A percentile compares a stretch with the other conserved stretches of the same genome.
Conservation (phyloP, 2,329 filamentous ascomycete species). For the Aureobasidium pullulans region DNA sequence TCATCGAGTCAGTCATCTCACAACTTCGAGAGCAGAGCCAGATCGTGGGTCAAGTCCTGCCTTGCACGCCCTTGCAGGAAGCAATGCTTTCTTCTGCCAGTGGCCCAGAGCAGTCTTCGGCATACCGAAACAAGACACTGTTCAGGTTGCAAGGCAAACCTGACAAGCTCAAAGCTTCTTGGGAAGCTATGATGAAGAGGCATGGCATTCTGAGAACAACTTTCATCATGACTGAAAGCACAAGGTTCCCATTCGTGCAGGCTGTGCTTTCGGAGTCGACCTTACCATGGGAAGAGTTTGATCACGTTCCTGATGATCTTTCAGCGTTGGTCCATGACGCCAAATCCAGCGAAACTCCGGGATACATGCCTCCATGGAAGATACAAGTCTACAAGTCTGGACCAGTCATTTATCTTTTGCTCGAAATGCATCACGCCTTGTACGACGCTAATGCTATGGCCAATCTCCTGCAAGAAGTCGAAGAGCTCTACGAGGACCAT, state of each 20-base stretch:
- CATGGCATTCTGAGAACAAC: slow-evolving; percentile 73
- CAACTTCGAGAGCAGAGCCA: slow-evolving; percentile 21
- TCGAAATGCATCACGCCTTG: slow-evolving; percentile 69
- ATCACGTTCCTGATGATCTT: not conserved
- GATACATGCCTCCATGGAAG: slow-evolving; percentile 24
- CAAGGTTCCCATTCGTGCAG: slow-evolving; percentile 61
- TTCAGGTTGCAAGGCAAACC: slow-evolving; percentile 52
- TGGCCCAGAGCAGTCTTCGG: slow-evolving; percentile 34
- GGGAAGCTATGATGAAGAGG: slow-evolving; percentile 54
- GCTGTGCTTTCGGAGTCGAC: slow-evolving; percentile 51
- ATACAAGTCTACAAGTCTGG: slow-evolving; percentile 24
- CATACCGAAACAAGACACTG: slow-evolving; percentile 67
- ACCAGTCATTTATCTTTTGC: slow-evolving; percentile 30
- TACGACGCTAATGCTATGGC: slow-evolving; percentile 78
- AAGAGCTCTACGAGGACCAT: slow-evolving; percentile 46
- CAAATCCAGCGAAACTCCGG: slow-evolving; percentile 15
- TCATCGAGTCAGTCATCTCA: slow-evolving; percentile 10
- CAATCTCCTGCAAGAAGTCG: slow-evolving; percentile 62
- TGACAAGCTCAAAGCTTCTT: slow-evolving; percentile 48
- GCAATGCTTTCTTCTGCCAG: slow-evolving; percentile 66
- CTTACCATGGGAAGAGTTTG: slow-evolving; percentile 33
- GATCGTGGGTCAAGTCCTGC: slow-evolving; percentile 53
- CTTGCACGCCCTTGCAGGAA: slow-evolving; percentile 82
- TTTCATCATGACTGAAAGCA: slow-evolving; percentile 59
- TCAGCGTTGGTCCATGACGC: slow-evolving; percentile 14